Percentiles rank a stretch among this genome's conserved stretches.
Evolutionary conservation across 1,284 basidiomycete species (phyloP).

Genomic region (Flammula alnicola): DNA sequence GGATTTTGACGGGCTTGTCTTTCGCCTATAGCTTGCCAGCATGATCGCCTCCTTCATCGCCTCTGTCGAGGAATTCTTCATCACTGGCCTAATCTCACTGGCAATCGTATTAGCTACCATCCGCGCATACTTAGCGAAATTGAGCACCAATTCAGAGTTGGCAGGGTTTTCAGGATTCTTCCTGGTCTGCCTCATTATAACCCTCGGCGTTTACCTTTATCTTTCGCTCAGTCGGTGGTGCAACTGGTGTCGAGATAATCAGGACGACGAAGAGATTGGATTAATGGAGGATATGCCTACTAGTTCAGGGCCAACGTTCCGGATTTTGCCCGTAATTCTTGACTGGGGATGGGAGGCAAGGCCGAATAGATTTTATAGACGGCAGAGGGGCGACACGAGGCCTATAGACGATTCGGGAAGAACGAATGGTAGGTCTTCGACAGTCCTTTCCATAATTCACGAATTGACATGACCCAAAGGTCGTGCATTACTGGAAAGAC

Average conservation of each 20-base stretch:
- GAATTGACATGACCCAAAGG: too few species aligned
- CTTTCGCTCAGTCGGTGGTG: constrained; percentile 2
- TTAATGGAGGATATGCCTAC: constrained; percentile 6
- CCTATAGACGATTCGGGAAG: neutral
- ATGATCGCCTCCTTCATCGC: constrained; percentile 14
- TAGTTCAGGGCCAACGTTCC: constrained; percentile 7
- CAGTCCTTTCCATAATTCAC: neutral
- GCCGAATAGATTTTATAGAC: neutral
- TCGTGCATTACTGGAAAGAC: neutral
- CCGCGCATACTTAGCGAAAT: constrained; percentile 18
- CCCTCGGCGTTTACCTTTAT: constrained; percentile 13
- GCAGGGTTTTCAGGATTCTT: constrained; percentile 15
- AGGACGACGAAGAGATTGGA: constrained; percentile 12
- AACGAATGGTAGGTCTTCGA: neutral
- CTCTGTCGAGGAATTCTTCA: constrained; percentile 21
- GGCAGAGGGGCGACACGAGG: neutral
- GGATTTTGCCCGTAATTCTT: constrained; percentile 14
- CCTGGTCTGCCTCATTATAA: constrained; percentile 15
- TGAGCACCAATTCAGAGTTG: constrained; percentile 11
- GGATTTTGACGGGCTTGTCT: neutral
- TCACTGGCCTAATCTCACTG: constrained; percentile 21
- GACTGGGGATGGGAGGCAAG: neutral
- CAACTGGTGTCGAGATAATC: neutral
- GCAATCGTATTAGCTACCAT: constrained; percentile 23
- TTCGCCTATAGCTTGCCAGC: neutral